Conservation (phyloP, 345 rosid species). For the Euphorbia lathyris region DNA sequence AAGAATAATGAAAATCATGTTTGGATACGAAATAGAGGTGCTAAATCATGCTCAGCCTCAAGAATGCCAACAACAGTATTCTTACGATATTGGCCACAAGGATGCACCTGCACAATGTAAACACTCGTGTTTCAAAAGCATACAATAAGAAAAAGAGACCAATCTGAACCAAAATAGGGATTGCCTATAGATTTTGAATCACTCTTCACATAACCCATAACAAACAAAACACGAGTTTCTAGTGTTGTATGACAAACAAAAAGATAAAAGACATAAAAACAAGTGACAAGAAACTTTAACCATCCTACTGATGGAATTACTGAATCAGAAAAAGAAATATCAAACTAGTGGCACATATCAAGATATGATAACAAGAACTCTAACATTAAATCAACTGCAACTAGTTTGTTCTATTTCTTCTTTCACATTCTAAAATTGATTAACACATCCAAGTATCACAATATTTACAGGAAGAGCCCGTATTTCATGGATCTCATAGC, state of each 20-base stretch:
- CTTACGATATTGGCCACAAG: conserved; percentile 95
- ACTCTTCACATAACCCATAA: conserved; percentile 5
- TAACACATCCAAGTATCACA: conserved; percentile 1
- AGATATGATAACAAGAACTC: neutral
- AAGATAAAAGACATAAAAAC: neutral
- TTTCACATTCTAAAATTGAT: neutral
- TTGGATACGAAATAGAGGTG: conserved; percentile 85
- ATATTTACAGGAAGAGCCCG: neutral
- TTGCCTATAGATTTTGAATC: conserved; percentile 1
- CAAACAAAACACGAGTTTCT: neutral
- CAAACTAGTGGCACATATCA: neutral
- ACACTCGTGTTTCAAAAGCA: neutral
- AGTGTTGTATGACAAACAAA: neutral
- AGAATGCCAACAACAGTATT: conserved; percentile 95
- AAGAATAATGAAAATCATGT: neutral
- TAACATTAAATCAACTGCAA: neutral
- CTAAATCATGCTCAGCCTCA: conserved; percentile 77
- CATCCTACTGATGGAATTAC: conserved; percentile 9
- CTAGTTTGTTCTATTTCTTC: neutral
- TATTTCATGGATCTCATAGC: neutral
- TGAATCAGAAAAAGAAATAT: neutral
- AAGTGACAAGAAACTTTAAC: conserved; percentile 4
- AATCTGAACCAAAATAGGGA: conserved; percentile 7
- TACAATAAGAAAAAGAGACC: neutral
- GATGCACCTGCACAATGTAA: conserved; percentile 62